Base-by-base conservation (phyloP, 2,329 filamentous ascomycete genomes). In the Dactylellina haptotyla region DNA sequence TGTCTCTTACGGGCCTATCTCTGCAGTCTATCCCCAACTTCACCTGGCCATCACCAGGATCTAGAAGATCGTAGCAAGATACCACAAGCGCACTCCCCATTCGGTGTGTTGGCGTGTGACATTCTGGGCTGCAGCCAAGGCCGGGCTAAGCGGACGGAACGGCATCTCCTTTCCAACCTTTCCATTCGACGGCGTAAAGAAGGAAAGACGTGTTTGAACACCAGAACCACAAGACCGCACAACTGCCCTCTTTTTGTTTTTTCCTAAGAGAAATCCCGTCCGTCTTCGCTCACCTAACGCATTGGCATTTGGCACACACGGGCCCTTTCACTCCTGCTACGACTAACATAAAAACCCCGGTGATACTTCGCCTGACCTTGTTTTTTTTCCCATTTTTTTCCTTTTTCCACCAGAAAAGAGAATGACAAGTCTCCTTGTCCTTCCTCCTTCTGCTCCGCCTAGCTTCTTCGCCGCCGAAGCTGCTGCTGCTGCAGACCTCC, bases 81-180 rank as follows among this genome's bases (percentile, higher is more conserved):
- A n/a, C n/a, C n/a, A n/a, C n/a, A n/a, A n/a, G n/a, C n/a, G n/a
- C n/a, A n/a, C n/a, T n/a, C n/a, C n/a, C 54, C 23, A 32, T 32
- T 18, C 37, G 45, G 45, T 45, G 57, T 16, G 51, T 63, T 64
- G 51, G 51, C n/a, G 10, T 72, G 66, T 62, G 45, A 58, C 37
- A 62, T 63, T 39, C 23, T 48, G 32, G 28, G 20, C 54, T 34
- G 56, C 58, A 56, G 66, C 66, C 66, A 64, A 72, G 66, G 26
- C 51, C 58, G n/a, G 59, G 51, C 66, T 64, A 53, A 43, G 59
- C 18, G 39, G 16, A 50, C 58, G 66, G 66, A 58, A 53, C 66
- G 66, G 66, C 58, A 72, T 72, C 66, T 72, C 66, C 66, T 72
- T 72, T 72, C 58, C 34, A 9, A 32, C 20, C 43, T 70, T 46